Base-by-base conservation (phyloP, 2,329 filamentous ascomycete genomes). In the Hirsutella thompsonii region DNA sequence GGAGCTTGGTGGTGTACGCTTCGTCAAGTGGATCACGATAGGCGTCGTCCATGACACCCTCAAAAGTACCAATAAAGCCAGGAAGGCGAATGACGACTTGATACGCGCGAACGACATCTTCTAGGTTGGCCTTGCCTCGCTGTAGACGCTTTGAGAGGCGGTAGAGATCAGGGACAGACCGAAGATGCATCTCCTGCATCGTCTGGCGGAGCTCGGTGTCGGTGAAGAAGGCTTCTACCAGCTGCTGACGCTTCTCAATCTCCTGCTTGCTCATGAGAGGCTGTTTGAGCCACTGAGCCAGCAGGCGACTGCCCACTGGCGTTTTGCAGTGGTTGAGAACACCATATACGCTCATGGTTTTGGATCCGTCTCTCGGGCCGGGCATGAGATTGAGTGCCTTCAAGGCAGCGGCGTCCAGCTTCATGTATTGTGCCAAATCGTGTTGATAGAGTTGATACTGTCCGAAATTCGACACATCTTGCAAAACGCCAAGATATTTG, bases 391-490 rank as follows among this genome's bases (percentile, higher is more conserved):
- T 98, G 41, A 98, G 72, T 0, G 92, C 92, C 54, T 93, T 90
- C 35, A 98, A 68, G 0, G 92, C 92, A 1, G 92, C 87, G 1
- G 93, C 88, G 61, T 98, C 92, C 4, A 98, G 72, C 63, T 95
- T 98, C 92, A 98, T 98, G 59, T 87, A 98, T 54, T 98, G 89
- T 2, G 89, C 82, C 36, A 98, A 66, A 56, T 98, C 92, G 60
- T 98, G 92, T 61, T 98, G 92, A 56, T 96, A 98, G 14, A 98
- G 74, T 59, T 90, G 86, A 56, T 93, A 98, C 56, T 98, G 90
- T 3, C 93, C 92, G 59, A 95, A 96, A 61, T 98, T 98, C 42
- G 85, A 87, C 1, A 85, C 69, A 57, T 98, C 92, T 23, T 92
- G 85, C 62, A 98, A 75, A 29, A 93, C 81, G 29, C 83, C 83